Base-by-base conservation (phyloP, 2,329 filamentous ascomycete genomes). In the Fusarium sp. region DNA sequence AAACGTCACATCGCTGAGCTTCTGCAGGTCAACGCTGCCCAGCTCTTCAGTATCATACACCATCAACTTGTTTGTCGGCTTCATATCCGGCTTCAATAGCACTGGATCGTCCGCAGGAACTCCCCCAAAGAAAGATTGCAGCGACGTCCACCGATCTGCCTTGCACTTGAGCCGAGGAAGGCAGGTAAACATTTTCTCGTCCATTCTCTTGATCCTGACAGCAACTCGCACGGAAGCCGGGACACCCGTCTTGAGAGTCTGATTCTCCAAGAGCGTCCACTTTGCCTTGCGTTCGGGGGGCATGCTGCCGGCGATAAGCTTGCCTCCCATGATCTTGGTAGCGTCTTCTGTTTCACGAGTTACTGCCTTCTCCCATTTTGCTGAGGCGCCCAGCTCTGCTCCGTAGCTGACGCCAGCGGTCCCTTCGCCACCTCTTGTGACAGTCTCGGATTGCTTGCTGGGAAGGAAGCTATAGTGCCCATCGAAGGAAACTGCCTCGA, bases 221-320 rank as follows among this genome's bases (percentile, higher is more conserved):
- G 68, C 70, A 2, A 71, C 57, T 9, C 37, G 20, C 2, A 72
- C 39, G 0, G 59, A 72, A 5, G 60, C 30, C 4, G 68, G 70
- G 2, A 72, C 56, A 2, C 70, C 70, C 4, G 43, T 23, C 16
- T 67, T 67, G 13, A 54, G 48, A n/a, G 34, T 45, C 5, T 48
- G 18, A 6, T 75, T 75, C 18, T 74, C 72, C 4, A 68, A 2
- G 8, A 74, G 27, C 14, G 45, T 67, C 68, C 72, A 75, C 20
- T 54, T 66, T 14, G 64, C 70, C 8, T 27, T 11, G 0, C 64
- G 52, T 14, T 69, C 56, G 1, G 68, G 58, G 5, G 59, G 68
- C 43, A 35, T 60, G 50, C 57, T 70, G 35, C 60, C 13, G 20
- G 30, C 58, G 14, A 68, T 7, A 20, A 64, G 25, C 35, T 68